Evolutionary conservation across 2,329 filamentous ascomycete genomes (phyloP).

Genomic region (Hyphodiscus sp.): DNA sequence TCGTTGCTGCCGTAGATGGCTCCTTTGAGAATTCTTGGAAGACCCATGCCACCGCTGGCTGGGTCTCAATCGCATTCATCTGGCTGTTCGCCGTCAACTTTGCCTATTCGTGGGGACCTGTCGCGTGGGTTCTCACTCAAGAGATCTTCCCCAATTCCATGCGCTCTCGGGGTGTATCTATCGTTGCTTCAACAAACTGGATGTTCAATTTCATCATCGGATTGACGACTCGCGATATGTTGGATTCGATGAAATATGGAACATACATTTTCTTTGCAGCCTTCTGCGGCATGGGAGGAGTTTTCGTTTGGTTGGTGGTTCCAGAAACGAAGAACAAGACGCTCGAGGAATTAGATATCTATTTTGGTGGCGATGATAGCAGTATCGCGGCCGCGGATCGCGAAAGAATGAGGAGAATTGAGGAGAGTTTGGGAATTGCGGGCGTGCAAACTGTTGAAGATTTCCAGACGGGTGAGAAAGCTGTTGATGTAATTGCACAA

Average conservation of each 20-base stretch:
- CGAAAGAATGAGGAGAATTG: constrained; percentile 21
- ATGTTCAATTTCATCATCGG: constrained; percentile 41
- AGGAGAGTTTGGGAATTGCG: constrained; percentile 18
- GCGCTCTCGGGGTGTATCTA: constrained; percentile 35
- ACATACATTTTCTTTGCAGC: constrained; percentile 52
- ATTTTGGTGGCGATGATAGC: constrained; percentile 17
- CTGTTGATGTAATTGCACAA: no score
- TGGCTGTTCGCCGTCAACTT: constrained; percentile 29
- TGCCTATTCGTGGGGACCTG: constrained; percentile 30
- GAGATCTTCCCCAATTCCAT: constrained; percentile 36
- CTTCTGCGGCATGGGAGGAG: constrained; percentile 38
- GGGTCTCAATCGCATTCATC: constrained; percentile 33
- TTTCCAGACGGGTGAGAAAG: no score
- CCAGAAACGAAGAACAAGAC: constrained; percentile 50
- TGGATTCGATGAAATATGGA: constrained; percentile 38
- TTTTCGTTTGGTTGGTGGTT: constrained; percentile 44
- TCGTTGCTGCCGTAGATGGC: constrained; percentile 36
- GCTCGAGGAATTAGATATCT: constrained; percentile 47
- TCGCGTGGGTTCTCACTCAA: constrained; percentile 32
- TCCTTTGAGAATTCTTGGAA: constrained; percentile 34
- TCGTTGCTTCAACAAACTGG: constrained; percentile 39
- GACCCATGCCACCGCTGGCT: constrained; percentile 32
- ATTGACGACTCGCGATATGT: constrained; percentile 39
- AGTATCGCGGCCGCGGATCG: constrained; percentile 32
- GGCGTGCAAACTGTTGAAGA: constrained; percentile 11